These are phyloP conservation scores for Wickerhamomyces rabaulensis DNA, from an alignment of 805 yeast species.

Conservation along the genomic window DNA sequence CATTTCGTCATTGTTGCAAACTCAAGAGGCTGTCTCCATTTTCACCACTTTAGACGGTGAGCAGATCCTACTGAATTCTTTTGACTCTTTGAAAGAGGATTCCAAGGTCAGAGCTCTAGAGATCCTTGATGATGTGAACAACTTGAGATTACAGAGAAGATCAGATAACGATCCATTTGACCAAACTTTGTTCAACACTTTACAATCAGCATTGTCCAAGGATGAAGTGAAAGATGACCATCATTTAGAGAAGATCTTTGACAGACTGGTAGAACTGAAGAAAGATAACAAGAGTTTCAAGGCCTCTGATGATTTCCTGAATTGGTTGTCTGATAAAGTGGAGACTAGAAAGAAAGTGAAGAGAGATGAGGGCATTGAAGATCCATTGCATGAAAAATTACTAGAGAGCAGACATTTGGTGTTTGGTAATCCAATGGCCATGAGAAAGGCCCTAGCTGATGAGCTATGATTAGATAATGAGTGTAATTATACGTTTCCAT, in stretches of 20 bases:
- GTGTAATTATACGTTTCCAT: no score
- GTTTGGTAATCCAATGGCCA: constrained; percentile 75
- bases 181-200: constrained; percentile 8
- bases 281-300: constrained; percentile 25
- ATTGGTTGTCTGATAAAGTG: constrained; percentile 56
- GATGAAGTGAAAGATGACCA: constrained; percentile 29
- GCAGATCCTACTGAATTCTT: constrained; percentile 21
- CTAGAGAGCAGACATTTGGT: constrained; percentile 52
- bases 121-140: constrained; percentile 40
- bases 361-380: constrained; percentile 22
- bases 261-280: constrained; percentile 32
- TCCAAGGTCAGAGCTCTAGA: constrained; percentile 36
- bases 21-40: constrained; percentile 26
- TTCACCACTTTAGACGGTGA: constrained; percentile 20
- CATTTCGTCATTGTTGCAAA: constrained; percentile 39
- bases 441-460: constrained; percentile 54
- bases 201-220: constrained; percentile 22
- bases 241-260: constrained; percentile 39
- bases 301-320: constrained; percentile 38
- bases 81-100: constrained; percentile 16
- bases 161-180: constrained; percentile 7
- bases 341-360: constrained; percentile 25
- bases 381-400: constrained; percentile 34
- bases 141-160: constrained; percentile 6
- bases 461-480: constrained; percentile 33